Conservation (phyloP, 2,329 filamentous ascomycete genomes). For the Calonectria henricotiae region DNA sequence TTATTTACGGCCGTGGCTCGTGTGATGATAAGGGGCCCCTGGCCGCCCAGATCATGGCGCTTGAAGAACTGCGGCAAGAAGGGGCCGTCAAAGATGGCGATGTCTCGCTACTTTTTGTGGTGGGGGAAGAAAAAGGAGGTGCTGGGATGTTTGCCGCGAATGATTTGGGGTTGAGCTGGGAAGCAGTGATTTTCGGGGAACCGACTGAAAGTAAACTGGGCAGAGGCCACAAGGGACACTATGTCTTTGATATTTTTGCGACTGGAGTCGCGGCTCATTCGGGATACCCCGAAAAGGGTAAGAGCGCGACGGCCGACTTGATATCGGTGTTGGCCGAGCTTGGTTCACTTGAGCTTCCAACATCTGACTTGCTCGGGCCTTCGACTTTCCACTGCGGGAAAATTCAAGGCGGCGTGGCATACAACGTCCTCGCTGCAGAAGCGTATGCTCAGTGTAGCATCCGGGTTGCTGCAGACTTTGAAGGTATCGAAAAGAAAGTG, state of each 20-base stretch:
- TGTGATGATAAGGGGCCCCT: conserved; percentile 78
- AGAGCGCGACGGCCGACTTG: conserved; percentile 39
- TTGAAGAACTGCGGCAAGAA: conserved; percentile 53
- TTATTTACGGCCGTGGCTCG: conserved; percentile 74
- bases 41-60: conserved; percentile 79
- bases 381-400: conserved; percentile 61
- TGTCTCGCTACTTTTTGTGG: conserved; percentile 67
- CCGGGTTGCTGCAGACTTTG: conserved; percentile 58
- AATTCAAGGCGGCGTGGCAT: conserved; percentile 59
- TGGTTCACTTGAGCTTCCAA: conserved; percentile 53
- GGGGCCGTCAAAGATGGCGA: conserved; percentile 55
- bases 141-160: conserved; percentile 75
- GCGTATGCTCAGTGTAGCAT: conserved; percentile 61
- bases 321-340: conserved; percentile 44
- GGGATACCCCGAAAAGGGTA: conserved; percentile 43
- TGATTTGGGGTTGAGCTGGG: conserved; percentile 67
- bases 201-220: conserved; percentile 81
- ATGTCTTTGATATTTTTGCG: conserved; percentile 72
- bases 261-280: conserved; percentile 72
- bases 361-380: conserved; percentile 58
- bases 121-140: conserved; percentile 79
- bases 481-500: conserved; percentile 56
- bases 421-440: conserved; percentile 60
- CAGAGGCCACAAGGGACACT: conserved; percentile 80
- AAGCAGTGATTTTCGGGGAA: conserved; percentile 81